Evolutionary conservation across 305 asterid species (phyloP).

Genomic region (Withania somnifera): DNA sequence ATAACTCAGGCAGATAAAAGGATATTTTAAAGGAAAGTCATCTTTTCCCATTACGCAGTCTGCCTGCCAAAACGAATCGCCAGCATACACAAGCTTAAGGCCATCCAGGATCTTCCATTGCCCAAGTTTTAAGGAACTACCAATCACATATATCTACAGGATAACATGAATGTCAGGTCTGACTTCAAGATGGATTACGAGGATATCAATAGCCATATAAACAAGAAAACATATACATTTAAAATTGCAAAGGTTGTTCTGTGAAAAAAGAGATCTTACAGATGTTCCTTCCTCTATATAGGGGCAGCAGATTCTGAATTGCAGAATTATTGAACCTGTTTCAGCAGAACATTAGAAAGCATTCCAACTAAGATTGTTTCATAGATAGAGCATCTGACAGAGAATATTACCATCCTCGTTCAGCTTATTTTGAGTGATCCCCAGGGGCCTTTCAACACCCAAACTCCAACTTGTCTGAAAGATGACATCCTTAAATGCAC

Average conservation of each 20-base stretch:
- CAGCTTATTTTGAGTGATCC: slow-evolving; percentile 22
- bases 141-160: slow-evolving; percentile 61
- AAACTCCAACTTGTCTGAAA: slow-evolving; percentile 40
- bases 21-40: slow-evolving; percentile 90
- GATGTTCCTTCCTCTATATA: slow-evolving; percentile 59
- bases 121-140: slow-evolving; percentile 69
- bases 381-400: neutral
- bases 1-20: slow-evolving; percentile 27
- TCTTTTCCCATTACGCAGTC: slow-evolving; percentile 54
- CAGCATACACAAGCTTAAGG: slow-evolving; percentile 58
- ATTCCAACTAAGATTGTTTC: neutral
- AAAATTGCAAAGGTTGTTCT: slow-evolving; percentile 4
- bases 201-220: neutral
- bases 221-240: neutral
- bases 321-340: slow-evolving; percentile 59
- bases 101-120: slow-evolving; percentile 68
- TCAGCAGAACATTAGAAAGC: neutral
- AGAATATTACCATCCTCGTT: slow-evolving; percentile 42
- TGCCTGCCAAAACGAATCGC: slow-evolving; percentile 78
- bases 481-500: slow-evolving; percentile 90
- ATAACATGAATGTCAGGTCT: slow-evolving; percentile 1
- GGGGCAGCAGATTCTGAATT: slow-evolving; percentile 84
- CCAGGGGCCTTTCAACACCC: slow-evolving; percentile 37
- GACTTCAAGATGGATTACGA: neutral
- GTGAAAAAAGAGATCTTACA: slow-evolving; percentile 33